Evolutionary conservation across 208 protist genomes (phyloP).

Genomic region (Strigomonas culicis): DNA sequence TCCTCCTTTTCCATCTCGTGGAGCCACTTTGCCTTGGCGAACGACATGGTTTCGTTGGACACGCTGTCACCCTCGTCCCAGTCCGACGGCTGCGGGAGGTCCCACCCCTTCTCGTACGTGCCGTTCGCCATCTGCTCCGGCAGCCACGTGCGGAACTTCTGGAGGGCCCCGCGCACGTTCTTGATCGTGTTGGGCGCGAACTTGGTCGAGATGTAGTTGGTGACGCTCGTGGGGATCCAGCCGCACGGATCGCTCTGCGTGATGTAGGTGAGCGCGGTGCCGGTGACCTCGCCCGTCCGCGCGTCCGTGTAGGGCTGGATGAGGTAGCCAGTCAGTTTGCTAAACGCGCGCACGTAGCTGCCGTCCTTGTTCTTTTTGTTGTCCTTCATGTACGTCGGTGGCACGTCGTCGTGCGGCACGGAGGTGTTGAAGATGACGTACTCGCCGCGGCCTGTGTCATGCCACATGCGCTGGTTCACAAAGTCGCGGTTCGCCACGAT

Average conservation of each 20-base stretch:
- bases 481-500: constrained; percentile 84
- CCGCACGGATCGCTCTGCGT: constrained; percentile 79
- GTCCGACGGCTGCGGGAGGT: constrained; percentile 38
- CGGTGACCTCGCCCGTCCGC: constrained; percentile 2
- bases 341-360: constrained; percentile 56
- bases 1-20: constrained; percentile 30
- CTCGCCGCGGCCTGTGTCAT: constrained; percentile 49
- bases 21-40: constrained; percentile 18
- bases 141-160: constrained; percentile 58
- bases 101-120: constrained; percentile 66
- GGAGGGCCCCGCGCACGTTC: constrained; percentile 38
- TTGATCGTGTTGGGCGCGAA: constrained; percentile 72
- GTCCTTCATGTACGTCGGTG: constrained; percentile 37
- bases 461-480: constrained; percentile 89
- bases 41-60: background rate
- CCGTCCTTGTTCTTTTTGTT: constrained; percentile 30
- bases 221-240: constrained; percentile 75
- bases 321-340: constrained; percentile 85
- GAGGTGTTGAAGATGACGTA: constrained; percentile 91
- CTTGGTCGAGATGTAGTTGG: constrained; percentile 80
- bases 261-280: constrained; percentile 76
- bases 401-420: constrained; percentile 61
- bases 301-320: constrained; percentile 41
- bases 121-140: constrained; percentile 42
- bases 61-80: constrained; percentile 12